Percentiles rank a stretch among this genome's conserved stretches.
Evolutionary conservation across 768 basidiomycete species (phyloP).

Genomic region (Pholiota microspora): DNA sequence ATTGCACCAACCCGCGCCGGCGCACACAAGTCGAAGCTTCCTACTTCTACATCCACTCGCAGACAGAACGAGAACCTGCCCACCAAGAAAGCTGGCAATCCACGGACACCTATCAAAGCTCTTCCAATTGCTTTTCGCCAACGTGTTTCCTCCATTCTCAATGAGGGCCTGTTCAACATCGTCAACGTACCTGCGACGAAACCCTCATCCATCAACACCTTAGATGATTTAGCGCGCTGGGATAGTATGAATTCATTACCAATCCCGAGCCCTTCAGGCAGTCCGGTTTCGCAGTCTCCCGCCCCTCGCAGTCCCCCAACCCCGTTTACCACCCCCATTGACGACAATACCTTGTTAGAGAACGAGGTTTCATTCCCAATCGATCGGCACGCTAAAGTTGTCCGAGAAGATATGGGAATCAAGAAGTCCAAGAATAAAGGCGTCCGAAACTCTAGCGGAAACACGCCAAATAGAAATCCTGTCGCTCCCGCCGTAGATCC

Average conservation of each 20-base stretch:
- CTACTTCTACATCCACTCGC: neutral
- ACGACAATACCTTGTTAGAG: conserved; percentile 20
- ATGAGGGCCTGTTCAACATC: conserved; percentile 20
- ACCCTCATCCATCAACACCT: conserved; percentile 18
- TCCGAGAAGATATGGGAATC: conserved; percentile 22
- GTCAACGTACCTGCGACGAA: conserved; percentile 15
- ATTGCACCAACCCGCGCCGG: conserved; percentile 16
- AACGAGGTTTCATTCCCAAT: conserved; percentile 22
- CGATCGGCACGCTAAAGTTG: conserved; percentile 17
- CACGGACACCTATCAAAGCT: neutral
- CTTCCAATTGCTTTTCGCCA: conserved; percentile 1
- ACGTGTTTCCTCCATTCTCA: conserved; percentile 14
- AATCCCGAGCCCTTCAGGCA: conserved; percentile 13
- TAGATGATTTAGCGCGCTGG: conserved; percentile 26
- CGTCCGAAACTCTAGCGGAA: conserved; percentile 8
- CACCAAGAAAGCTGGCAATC: neutral
- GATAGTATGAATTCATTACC: conserved; percentile 22
- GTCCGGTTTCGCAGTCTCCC: conserved; percentile 1
- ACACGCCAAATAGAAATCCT: conserved; percentile 6
- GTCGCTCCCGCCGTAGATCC: conserved; percentile 1
- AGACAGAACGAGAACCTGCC: neutral
- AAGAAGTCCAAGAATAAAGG: conserved; percentile 22
- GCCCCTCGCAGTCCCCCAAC: neutral
- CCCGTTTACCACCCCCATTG: conserved; percentile 20
- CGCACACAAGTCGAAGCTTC: conserved; percentile 5